Conservation (phyloP, 1,284 basidiomycete species). For the Heterobasidion parviporum region DNA sequence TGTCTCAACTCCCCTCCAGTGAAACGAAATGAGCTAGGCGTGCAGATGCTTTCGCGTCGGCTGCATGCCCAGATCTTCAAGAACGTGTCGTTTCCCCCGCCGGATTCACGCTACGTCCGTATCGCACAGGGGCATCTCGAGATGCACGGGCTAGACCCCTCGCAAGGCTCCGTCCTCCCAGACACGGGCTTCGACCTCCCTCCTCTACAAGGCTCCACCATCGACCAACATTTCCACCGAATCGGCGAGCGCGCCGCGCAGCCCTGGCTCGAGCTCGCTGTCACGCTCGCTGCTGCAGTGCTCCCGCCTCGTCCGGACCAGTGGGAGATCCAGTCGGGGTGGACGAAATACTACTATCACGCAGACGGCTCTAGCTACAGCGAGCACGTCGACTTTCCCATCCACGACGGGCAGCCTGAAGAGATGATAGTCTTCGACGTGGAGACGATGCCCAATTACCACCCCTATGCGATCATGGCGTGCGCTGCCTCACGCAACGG, state of each 20-base stretch:
- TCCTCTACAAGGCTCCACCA: slow-evolving; percentile 71
- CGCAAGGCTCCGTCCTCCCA: slow-evolving; percentile 74
- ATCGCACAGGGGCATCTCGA: slow-evolving; percentile 77
- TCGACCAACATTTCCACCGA: slow-evolving; percentile 86
- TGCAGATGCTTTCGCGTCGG: slow-evolving; percentile 80
- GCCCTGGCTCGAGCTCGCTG: slow-evolving; percentile 78
- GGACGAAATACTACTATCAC: slow-evolving; percentile 78
- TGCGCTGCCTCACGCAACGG: slow-evolving; percentile 76
- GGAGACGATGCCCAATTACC: slow-evolving; percentile 83
- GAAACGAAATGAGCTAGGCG: slow-evolving; percentile 82
- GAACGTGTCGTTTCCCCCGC: slow-evolving; percentile 54
- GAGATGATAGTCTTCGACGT: slow-evolving; percentile 87
- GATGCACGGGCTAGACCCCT: slow-evolving; percentile 73
- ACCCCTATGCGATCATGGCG: slow-evolving; percentile 84
- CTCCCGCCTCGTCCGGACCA: slow-evolving; percentile 62
- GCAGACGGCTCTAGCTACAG: slow-evolving; percentile 60
- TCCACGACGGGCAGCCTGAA: slow-evolving; percentile 56
- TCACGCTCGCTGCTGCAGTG: slow-evolving; percentile 44
- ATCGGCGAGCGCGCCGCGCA: slow-evolving; percentile 70
- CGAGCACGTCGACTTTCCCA: slow-evolving; percentile 54
- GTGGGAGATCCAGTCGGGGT: slow-evolving; percentile 79
- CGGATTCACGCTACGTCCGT: slow-evolving; percentile 55
- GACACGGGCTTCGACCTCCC: slow-evolving; percentile 81
- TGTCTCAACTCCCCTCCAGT: slow-evolving; percentile 23
- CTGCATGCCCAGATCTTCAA: slow-evolving; percentile 85